Base-by-base conservation (phyloP, 2,329 filamentous ascomycete genomes). In the Diplodia seriata region DNA sequence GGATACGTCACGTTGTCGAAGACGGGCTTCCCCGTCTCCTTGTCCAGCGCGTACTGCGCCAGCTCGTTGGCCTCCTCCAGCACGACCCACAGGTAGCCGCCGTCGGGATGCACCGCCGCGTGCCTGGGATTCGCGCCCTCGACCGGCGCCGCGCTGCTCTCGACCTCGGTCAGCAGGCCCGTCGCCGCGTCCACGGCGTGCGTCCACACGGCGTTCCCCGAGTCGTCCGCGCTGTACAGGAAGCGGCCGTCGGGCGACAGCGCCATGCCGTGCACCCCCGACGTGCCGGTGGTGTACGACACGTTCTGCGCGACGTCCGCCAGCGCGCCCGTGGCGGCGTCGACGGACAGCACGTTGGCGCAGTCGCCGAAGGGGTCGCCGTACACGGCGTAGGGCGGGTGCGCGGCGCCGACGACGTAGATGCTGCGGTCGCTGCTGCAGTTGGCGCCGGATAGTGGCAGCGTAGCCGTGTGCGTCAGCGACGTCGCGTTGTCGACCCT, bases 201-300 rank as follows among this genome's bases (percentile, higher is more conserved):
- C 5, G 70, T 70, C 75, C 75, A 77, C 11, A 78, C 72, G 4
- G 74, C 72, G 67, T 76, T 75, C 31, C 74, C 75, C 70, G 72
- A 75, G 61, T 75, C 73, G 57, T 77, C 75, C 9, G 75, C 75
- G 0, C 73, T 74, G 68, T 76, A 77, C 47, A 77, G 50, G 68
- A 75, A 76, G 38, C 72, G 64, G 51, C 72, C 71, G 54, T 72
- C 68, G 7, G 70, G 65, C 36, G 68, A 71, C 20, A 76, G 49
- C 6, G 69, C 71, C 11, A 72, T 62, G 15, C 76, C 76, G 59
- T 77, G 76, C 14, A 77, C 73, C 9, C 74, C 75, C 4, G 69
- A 69, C n/a, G 49, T 31, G 38, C 20, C 63, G 18, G 18, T 23
- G 5, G 26, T 14, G 53, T 66, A 66, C 6, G 26, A 38, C 1